Percentiles rank a stretch among this genome's conserved stretches.
These are phyloP conservation scores for Pythium vanterpoolii DNA, from an alignment of 352 stramenopile species.

Conservation along the genomic window DNA sequence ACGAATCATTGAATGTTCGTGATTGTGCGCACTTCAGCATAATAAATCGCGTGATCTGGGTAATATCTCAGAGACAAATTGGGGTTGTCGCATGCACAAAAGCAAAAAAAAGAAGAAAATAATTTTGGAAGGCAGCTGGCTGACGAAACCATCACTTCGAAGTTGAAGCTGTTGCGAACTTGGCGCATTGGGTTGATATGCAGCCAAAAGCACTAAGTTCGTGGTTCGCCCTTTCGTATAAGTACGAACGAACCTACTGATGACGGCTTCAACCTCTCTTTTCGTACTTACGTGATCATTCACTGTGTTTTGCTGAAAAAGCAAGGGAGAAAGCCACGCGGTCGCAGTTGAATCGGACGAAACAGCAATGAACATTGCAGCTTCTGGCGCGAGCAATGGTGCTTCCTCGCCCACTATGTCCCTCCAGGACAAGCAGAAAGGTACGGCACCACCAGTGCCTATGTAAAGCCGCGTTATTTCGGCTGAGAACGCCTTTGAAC, in stretches of 20 bases:
- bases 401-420: constrained; percentile 34
- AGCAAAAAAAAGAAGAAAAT: too few species aligned
- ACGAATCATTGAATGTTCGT: too few species aligned
- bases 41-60: too few species aligned
- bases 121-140: not conserved
- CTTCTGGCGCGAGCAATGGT: not conserved
- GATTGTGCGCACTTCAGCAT: too few species aligned
- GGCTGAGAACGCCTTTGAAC: not conserved
- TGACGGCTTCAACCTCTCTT: not conserved
- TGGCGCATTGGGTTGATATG: not conserved
- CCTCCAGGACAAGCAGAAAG: constrained; percentile 83
- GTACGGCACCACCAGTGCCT: constrained; percentile 19
- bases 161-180: not conserved
- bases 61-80: not conserved
- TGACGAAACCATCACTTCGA: not conserved
- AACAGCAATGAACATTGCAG: constrained; percentile 27
- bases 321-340: constrained; percentile 10
- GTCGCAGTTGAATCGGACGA: not conserved
- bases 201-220: not conserved
- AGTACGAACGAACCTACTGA: not conserved
- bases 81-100: not conserved
- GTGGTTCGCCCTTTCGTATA: not conserved
- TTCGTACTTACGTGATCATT: constrained; percentile 7
- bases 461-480: not conserved
- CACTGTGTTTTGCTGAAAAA: constrained; percentile 1